Evolutionary conservation across 129 eudicot genomes (phyloP).

Genomic region (Kitagawia praeruptora): DNA sequence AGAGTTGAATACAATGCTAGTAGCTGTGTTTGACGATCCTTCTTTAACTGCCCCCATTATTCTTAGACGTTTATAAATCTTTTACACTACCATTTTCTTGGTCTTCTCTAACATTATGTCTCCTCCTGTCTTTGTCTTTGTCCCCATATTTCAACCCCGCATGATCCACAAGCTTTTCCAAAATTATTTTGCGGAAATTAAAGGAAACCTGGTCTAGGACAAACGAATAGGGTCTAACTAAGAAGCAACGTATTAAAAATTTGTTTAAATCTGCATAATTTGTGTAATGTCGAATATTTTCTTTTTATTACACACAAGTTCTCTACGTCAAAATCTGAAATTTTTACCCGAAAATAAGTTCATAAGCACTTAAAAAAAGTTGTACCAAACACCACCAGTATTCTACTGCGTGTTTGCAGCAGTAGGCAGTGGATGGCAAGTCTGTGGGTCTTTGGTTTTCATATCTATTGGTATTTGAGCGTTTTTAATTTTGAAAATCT

Average conservation of each 20-base stretch:
- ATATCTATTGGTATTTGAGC: constrained; percentile 1
- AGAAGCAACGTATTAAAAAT: not conserved
- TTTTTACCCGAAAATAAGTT: too few relatives aligned
- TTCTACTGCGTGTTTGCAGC: too few relatives aligned
- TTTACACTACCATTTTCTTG: not conserved
- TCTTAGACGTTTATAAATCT: not conserved
- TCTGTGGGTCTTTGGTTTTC: constrained; percentile 2
- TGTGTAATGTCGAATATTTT: too few relatives aligned
- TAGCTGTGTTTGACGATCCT: not conserved
- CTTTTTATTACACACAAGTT: not conserved
- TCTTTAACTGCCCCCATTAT: not conserved
- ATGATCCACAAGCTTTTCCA: not conserved
- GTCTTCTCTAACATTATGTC: not conserved
- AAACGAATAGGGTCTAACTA: too few relatives aligned
- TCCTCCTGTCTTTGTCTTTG: not conserved
- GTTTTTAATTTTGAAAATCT: constrained; percentile 1
- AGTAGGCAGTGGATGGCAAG: not conserved
- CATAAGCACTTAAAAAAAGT: too few relatives aligned
- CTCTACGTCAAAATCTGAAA: too few relatives aligned
- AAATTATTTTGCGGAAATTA: not conserved
- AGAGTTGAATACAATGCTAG: not conserved
- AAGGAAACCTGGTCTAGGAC: not conserved
- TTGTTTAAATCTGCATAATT: too few relatives aligned
- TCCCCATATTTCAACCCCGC: not conserved
- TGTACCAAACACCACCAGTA: too few relatives aligned